phyloP scores from a whole-genome alignment of 1,139 yeast genomes.

The Candida glucosophila region DNA sequence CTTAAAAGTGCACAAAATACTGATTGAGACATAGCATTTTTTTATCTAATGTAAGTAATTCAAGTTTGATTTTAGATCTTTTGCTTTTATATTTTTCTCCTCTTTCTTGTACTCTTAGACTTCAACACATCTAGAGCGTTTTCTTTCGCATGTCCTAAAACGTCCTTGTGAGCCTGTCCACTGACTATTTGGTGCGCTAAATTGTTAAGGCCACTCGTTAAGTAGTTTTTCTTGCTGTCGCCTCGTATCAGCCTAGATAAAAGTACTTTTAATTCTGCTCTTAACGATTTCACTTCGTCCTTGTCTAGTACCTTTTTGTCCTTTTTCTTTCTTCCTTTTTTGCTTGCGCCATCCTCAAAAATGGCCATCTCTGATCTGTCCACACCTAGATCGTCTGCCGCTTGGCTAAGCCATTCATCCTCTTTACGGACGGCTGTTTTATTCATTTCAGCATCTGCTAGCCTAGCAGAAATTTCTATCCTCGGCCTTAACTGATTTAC shows the following conservation, averaged over 20 bases:
- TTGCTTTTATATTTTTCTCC: conserved; percentile 10
- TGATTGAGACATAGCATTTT: conserved; percentile 1
- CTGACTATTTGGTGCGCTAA: conserved; percentile 76
- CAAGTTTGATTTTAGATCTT: conserved; percentile 2
- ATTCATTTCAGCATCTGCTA: conserved; percentile 65
- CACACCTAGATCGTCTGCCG: conserved; percentile 88
- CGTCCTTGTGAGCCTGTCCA: conserved; percentile 60
- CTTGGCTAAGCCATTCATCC: conserved; percentile 74
- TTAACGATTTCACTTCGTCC: conserved; percentile 38
- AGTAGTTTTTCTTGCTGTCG: conserved; percentile 62
- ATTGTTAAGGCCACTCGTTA: conserved; percentile 79
- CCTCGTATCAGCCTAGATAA: conserved; percentile 56
- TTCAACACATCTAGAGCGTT: conserved; percentile 67
- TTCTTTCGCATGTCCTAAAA: conserved; percentile 61
- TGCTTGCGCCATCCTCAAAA: conserved; percentile 58
- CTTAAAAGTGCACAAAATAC: too few relatives aligned
- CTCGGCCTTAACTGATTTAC: conserved; percentile 65
- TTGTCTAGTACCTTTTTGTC: conserved; percentile 46
- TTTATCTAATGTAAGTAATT: conserved; percentile 1
- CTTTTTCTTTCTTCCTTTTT: conserved; percentile 54
- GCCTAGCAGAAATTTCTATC: conserved; percentile 55
- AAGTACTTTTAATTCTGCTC: conserved; percentile 49
- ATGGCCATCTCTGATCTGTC: conserved; percentile 50
- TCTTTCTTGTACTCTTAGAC: conserved; percentile 9
- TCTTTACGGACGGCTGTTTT: conserved; percentile 59